Conservation (phyloP, 208 protist genomes). For the Wallacemonas sp. region DNA sequence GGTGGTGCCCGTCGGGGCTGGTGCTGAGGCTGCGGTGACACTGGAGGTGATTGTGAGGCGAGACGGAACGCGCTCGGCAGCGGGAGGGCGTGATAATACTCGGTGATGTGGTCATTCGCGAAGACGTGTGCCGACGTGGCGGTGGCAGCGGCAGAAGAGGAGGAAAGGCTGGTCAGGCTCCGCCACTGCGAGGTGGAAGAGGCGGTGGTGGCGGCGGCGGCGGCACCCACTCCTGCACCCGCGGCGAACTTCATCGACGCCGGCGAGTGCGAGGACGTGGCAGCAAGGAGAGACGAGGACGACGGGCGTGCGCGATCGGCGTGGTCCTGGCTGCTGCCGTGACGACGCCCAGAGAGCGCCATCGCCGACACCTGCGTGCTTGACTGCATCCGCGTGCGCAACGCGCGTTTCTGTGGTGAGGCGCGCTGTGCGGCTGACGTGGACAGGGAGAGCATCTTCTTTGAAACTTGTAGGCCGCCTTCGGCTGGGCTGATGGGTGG, state of each 20-base stretch:
- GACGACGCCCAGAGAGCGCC: background rate
- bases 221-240: background rate
- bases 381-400: background rate
- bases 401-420: background rate
- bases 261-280: background rate
- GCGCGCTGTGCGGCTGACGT: background rate
- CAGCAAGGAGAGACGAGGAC: background rate
- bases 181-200: background rate
- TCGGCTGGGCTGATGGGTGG: no score
- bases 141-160: no score
- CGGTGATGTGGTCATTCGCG: background rate
- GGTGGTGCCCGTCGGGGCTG: no score
- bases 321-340: no score
- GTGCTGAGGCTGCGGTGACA: background rate
- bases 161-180: background rate
- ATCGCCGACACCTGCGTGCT: background rate
- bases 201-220: no score
- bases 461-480: no score
- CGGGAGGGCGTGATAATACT: slow-evolving; percentile 3
- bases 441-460: background rate
- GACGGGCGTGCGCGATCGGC: background rate
- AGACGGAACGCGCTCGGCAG: background rate
- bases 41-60: background rate
- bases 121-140: no score
- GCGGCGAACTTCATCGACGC: background rate